Percentiles rank a stretch among this genome's conserved stretches.
Evolutionary conservation across 2,329 filamentous ascomycete genomes (phyloP).

Genomic region (Ascochyta pisi): DNA sequence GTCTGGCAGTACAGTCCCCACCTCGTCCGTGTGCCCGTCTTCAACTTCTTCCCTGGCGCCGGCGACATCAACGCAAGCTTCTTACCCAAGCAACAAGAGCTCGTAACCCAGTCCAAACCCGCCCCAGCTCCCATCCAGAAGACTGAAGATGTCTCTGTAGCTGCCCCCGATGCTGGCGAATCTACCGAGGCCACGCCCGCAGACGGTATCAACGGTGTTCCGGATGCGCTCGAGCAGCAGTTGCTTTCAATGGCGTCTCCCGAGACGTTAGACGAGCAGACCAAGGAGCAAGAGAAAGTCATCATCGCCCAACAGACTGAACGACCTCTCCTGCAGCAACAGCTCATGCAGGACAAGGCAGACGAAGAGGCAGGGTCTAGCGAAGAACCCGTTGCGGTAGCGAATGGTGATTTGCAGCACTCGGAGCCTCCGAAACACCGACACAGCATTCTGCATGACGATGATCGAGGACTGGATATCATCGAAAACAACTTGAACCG

Average conservation of each 20-base stretch:
- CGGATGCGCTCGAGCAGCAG: conserved; percentile 73
- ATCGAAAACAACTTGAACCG: conserved; percentile 77
- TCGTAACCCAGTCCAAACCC: conserved; percentile 36
- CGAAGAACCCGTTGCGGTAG: conserved; percentile 49
- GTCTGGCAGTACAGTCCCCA: conserved; percentile 96
- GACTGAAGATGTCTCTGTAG: conserved; percentile 23
- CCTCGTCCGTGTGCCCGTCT: conserved; percentile 91
- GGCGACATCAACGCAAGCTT: conserved; percentile 99
- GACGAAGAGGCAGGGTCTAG: conserved; percentile 68
- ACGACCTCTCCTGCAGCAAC: conserved; percentile 86
- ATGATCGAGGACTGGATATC: conserved; percentile 81
- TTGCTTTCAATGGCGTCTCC: conserved; percentile 77
- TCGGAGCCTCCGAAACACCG: conserved; percentile 55
- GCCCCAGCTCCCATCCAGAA: conserved; percentile 29
- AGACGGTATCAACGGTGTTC: conserved; percentile 51
- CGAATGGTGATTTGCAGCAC: conserved; percentile 48
- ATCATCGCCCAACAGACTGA: conserved; percentile 90
- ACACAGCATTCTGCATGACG: conserved; percentile 84
- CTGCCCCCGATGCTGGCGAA: conserved; percentile 32
- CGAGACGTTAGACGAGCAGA: conserved; percentile 77
- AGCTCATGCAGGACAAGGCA: conserved; percentile 87
- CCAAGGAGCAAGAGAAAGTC: conserved; percentile 83
- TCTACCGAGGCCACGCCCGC: conserved; percentile 22
- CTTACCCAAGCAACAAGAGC: conserved; percentile 72
- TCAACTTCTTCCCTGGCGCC: conserved; percentile 97